Evolutionary conservation across 75 land plant genomes (phyloP).

Genomic region (Pinus tabuliformis): DNA sequence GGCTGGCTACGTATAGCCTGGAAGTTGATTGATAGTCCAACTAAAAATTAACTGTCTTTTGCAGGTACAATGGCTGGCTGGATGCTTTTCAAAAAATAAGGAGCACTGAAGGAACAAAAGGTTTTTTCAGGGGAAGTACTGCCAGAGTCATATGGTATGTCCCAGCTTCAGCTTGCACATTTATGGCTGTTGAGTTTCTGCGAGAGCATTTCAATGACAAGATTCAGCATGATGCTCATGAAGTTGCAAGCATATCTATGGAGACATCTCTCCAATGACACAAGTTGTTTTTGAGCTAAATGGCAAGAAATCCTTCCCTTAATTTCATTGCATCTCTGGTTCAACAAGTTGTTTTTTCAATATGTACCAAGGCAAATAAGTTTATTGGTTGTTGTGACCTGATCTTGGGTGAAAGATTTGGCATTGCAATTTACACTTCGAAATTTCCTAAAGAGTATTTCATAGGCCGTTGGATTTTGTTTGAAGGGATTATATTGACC

Average conservation of each 20-base stretch:
- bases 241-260: constrained; percentile 38
- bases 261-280: constrained; percentile 23
- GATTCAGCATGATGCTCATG: constrained; percentile 8
- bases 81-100: constrained; percentile 69
- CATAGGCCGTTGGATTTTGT: not conserved
- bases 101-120: constrained; percentile 62
- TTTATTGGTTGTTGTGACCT: not conserved
- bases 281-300: constrained; percentile 15
- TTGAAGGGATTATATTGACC: not conserved
- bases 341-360: no score
- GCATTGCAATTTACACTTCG: not conserved
- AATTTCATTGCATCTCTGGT: not conserved
- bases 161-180: constrained; percentile 93
- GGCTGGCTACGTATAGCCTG: not conserved
- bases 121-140: constrained; percentile 79
- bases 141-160: constrained; percentile 92
- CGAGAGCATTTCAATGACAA: constrained; percentile 65
- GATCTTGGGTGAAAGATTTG: constrained; percentile 1
- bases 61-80: constrained; percentile 84
- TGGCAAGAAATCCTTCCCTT: constrained; percentile 2
- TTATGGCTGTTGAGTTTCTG: constrained; percentile 91
- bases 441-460: not conserved
- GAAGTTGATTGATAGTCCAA: constrained; percentile 6
- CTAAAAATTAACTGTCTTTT: not conserved
- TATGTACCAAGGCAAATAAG: not conserved